Base-by-base conservation (phyloP, 2,329 filamentous ascomycete species). In the Emericellopsis cladophorae region DNA sequence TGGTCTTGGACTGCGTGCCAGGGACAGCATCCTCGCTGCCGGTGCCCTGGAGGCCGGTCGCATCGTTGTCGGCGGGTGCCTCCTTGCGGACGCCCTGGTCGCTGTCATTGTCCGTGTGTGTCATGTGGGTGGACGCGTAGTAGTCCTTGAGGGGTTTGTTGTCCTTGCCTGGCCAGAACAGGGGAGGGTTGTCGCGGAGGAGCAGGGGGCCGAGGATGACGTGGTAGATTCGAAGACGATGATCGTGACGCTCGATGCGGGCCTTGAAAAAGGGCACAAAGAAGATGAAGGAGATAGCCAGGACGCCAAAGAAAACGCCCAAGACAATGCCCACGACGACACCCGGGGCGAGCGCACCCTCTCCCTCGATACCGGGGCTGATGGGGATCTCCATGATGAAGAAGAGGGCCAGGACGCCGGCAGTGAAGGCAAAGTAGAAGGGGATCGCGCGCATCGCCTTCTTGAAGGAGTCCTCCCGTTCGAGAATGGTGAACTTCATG, bases 191-290 rank as follows among this genome's bases (percentile, higher is more conserved):
- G 56, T 54, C 47, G 14, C 57, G 55, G 39, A 73, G 65, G 7
- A 78, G 65, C 0, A 76, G 54, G 22, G 70, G 74, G 0, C 75
- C 76, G 9, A 66, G 54, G 44, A 67, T 48, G 43, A 79, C 60
- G 44, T 79, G 65, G 53, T 64, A 78, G 55, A 64, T 56, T 46
- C 68, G 68, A 44, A 83, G 59, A 49, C 73, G 58, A 70, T 74
- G 72, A 58, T 83, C 75, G 47, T 79, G 65, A 56, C 68, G 58
- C 55, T 80, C 58, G 47, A 83, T 62, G 36, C 70, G 63, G 42
- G 70, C 65, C 53, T 77, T 69, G 43, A 80, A 51, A 62, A 69
- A 80, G 3, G 76, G 75, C 14, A 78, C 62, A 44, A 80, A 67
- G 55, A 76, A 76, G 44, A 71, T 42, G 42, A 53, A 56, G 7